Conservation (phyloP, 108 stramenopile genomes). For the Nannochloropsis oceanica region DNA sequence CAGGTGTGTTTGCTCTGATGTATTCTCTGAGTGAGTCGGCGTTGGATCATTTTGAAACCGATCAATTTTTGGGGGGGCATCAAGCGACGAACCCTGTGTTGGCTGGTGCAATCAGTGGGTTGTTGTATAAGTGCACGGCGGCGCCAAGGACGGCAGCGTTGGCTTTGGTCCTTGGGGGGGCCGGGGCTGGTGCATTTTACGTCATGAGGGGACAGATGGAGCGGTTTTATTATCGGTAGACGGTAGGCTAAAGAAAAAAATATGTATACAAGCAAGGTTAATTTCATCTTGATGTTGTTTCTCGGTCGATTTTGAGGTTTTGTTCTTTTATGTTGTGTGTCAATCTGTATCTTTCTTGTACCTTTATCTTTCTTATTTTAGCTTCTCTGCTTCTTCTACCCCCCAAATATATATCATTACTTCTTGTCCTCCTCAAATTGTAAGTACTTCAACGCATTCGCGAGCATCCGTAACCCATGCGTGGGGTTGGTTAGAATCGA, state of each 20-base stretch:
- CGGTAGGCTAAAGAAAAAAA: neutral
- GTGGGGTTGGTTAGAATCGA: conserved; percentile 78
- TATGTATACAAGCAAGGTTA: neutral
- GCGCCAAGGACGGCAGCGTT: neutral
- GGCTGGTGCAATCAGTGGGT: neutral
- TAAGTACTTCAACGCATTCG: conserved; percentile 56
- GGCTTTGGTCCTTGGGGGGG: neutral
- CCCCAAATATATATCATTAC: neutral
- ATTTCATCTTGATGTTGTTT: neutral
- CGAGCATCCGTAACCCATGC: conserved; percentile 69
- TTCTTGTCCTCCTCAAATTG: neutral
- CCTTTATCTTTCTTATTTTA: too few relatives aligned
- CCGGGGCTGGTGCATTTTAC: neutral
- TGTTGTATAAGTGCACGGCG: neutral
- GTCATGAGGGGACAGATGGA: neutral
- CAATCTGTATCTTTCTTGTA: too few relatives aligned
- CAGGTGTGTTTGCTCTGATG: neutral
- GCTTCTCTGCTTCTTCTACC: too few relatives aligned
- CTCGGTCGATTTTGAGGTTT: neutral
- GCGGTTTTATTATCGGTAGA: neutral
- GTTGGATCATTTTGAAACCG: neutral
- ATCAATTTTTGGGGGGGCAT: neutral
- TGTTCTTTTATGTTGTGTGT: neutral
- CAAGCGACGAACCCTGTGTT: neutral
- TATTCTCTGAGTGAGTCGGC: neutral